These are phyloP conservation scores for Blastomyces silverae DNA, from an alignment of 2,329 filamentous ascomycete species.

Conservation along the genomic window DNA sequence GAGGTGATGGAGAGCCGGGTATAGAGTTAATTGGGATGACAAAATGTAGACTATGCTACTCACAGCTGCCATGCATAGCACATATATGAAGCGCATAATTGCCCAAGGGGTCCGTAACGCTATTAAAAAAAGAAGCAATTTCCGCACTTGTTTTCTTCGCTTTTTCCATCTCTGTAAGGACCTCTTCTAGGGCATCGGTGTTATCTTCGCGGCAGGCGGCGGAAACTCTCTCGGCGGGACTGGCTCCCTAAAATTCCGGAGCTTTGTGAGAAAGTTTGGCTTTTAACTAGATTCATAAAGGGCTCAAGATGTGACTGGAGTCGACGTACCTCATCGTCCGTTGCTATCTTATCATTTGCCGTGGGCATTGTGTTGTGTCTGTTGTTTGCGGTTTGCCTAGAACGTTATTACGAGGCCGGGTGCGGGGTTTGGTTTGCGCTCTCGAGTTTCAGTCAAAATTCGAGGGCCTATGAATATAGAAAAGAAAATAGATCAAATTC, in stretches of 20 bases:
- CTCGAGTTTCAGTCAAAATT: background rate
- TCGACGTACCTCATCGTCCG: conserved; percentile 38
- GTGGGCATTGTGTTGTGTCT: background rate
- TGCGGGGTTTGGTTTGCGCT: background rate
- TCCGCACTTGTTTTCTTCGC: conserved; percentile 51
- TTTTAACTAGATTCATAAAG: background rate
- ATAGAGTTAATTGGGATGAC: background rate
- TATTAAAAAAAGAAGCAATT: conserved; percentile 74
- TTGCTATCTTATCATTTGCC: conserved; percentile 34
- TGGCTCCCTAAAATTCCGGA: conserved; percentile 60
- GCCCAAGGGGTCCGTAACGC: conserved; percentile 75
- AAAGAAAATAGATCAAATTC: background rate
- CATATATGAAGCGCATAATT: conserved; percentile 87
- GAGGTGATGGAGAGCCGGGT: background rate
- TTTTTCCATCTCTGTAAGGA: conserved; percentile 53
- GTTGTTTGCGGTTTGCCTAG: background rate
- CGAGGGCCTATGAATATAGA: background rate
- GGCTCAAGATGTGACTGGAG: too few relatives aligned
- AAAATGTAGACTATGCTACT: conserved; percentile 31
- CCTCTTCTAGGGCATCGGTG: conserved; percentile 70
- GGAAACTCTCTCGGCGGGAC: conserved; percentile 74
- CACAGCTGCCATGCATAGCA: conserved; percentile 77
- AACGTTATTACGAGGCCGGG: too few relatives aligned
- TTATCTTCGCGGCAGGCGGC: conserved; percentile 94
- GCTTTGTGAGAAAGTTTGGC: conserved; percentile 15